A percentile compares a stretch with the other conserved stretches of the same genome.
phyloP scores from a whole-genome alignment of 108 stramenopile species.

The Skeletonema costatum region DNA sequence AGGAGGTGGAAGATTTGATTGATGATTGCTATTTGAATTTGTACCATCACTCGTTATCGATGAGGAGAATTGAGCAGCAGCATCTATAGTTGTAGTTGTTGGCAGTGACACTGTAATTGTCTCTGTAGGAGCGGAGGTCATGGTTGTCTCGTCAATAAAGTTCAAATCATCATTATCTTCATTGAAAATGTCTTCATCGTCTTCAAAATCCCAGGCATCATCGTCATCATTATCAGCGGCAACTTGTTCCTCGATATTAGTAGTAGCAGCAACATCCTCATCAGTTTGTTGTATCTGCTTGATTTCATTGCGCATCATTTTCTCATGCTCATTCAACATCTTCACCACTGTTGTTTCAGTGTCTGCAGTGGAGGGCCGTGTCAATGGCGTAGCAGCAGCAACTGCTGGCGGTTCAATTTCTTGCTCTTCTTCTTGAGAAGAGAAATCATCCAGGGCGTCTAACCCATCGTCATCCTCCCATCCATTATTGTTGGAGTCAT shows the following conservation, averaged over 20 bases:
- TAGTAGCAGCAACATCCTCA: background rate
- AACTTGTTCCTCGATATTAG: background rate
- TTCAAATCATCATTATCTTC: background rate
- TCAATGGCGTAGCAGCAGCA: too few relatives aligned
- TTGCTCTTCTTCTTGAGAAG: background rate
- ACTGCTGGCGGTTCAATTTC: background rate
- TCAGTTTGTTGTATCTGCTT: background rate
- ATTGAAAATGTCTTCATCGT: conserved; percentile 9
- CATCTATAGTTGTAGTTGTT: background rate
- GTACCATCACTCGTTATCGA: background rate
- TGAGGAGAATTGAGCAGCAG: too few relatives aligned
- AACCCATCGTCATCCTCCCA: conserved; percentile 24
- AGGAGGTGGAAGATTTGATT: background rate
- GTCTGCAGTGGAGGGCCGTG: too few relatives aligned
- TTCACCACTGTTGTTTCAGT: background rate
- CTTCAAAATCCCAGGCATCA: conserved; percentile 4
- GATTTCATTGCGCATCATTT: background rate
- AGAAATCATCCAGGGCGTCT: conserved; percentile 7
- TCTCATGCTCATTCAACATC: background rate
- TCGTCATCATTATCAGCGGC: background rate
- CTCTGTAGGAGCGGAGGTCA: background rate
- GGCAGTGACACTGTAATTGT: background rate
- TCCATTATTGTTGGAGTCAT: background rate
- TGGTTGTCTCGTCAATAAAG: background rate
- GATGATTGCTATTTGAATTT: background rate